Evolutionary conservation across 441 rosid species (phyloP).

Genomic region (Erysimum cheiri): DNA sequence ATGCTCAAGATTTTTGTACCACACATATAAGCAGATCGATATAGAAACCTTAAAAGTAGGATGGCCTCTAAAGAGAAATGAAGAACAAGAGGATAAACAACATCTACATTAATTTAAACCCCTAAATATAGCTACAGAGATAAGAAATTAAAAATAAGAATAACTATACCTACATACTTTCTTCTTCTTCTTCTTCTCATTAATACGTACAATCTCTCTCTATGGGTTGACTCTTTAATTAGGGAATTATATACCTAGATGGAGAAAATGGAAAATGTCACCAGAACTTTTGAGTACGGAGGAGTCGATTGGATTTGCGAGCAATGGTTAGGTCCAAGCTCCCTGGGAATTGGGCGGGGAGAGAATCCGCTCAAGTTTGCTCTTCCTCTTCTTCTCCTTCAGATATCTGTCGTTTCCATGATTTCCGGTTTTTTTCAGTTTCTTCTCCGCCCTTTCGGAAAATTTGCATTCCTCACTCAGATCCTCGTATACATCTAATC

Average conservation of each 20-base stretch:
- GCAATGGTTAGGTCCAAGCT: conserved; percentile 28
- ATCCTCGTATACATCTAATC: conserved; percentile 41
- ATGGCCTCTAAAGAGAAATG: conserved; percentile 36
- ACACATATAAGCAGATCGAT: background rate
- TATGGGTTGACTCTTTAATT: conserved; percentile 32
- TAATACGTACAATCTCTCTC: conserved; percentile 35
- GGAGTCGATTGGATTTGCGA: conserved; percentile 38
- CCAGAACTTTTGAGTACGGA: conserved; percentile 8
- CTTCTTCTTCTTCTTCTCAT: conserved; percentile 2
- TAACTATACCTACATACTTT: conserved; percentile 13
- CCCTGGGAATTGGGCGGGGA: conserved; percentile 28
- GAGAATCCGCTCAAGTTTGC: conserved; percentile 33
- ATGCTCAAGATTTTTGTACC: conserved; percentile 24
- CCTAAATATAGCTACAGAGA: conserved; percentile 31
- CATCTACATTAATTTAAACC: conserved; percentile 7
- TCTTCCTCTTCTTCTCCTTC: conserved; percentile 43
- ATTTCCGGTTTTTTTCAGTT: conserved; percentile 36
- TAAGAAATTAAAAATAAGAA: background rate
- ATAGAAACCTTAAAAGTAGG: conserved; percentile 41
- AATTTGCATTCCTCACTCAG: conserved; percentile 47
- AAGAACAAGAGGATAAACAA: conserved; percentile 19
- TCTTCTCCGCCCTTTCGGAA: conserved; percentile 49
- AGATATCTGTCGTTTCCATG: conserved; percentile 43
- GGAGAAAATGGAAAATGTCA: conserved; percentile 38
- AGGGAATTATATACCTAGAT: conserved; percentile 20